Base-by-base conservation (phyloP, 352 stramenopile species). In the Globisporangium perplexum region DNA sequence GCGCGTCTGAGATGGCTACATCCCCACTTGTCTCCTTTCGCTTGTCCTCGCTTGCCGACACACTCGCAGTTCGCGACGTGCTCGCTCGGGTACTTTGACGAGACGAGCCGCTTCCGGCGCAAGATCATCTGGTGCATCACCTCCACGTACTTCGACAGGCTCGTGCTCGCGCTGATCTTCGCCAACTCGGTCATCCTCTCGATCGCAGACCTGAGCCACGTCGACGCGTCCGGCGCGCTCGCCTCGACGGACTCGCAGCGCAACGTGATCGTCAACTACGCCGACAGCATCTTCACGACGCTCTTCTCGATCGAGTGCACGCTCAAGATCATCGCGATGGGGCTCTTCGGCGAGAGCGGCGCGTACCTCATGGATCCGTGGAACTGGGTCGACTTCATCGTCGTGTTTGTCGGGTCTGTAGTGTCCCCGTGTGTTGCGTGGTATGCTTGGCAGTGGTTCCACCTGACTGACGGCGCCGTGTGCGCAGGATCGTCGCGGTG, bases 351-450 rank as follows among this genome's bases (percentile, higher is more conserved):
- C 23, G 78, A 85, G 38, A 47, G 71, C 4, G 78, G 79, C 8
- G 65, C 66, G 17, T 96, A 96, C 59, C 63, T 95, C 7, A 79
- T 77, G 59, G 75, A 96, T 53, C 66, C 74, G 26, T 97, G 88
- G 86, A 96, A 96, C 60, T 83, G 85, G 58, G 77, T 97, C 36
- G 88, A 97, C 60, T 95, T 96, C 57, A 65, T 93, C 22, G 81
- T 96, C 36, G 88, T 97, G 1, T 69, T 77, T 41, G 71, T 86
- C 24, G 85, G 80, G 58, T 87, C 50, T 7, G 36, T 42, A 30
- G 26, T 24, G 46, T 53, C 18, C 28, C 0, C 7, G 1, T 3
- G 22, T 1, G 7, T 44, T 23, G n/a, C 8, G 36, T 42, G 26
- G 26, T 5, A 30, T 30, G 26, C 26, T 5, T 30, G 26, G 5